Evolutionary conservation across 176 grass and related monocot species (phyloP).

Genomic region (Poa annua): DNA sequence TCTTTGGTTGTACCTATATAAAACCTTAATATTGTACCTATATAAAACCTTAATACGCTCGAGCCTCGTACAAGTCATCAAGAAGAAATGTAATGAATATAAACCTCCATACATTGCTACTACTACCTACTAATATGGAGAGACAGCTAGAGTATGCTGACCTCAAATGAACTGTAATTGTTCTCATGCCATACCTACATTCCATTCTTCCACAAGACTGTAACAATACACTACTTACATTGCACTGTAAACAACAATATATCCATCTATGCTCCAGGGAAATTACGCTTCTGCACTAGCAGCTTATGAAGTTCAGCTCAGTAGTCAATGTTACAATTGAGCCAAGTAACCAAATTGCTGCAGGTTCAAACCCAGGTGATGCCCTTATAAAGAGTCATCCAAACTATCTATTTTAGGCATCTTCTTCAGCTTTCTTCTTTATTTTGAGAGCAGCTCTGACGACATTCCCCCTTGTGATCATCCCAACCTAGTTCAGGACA

Average conservation of each 20-base stretch:
- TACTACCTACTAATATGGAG: neutral
- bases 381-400: constrained; percentile 28
- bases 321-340: constrained; percentile 30
- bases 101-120: constrained; percentile 16
- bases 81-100: neutral
- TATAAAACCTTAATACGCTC: neutral
- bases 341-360: constrained; percentile 5
- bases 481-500: constrained; percentile 49
- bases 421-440: constrained; percentile 43
- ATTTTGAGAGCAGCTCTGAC: constrained; percentile 56
- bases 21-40: neutral
- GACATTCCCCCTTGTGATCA: constrained; percentile 54
- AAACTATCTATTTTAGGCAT: constrained; percentile 17
- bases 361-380: constrained; percentile 8
- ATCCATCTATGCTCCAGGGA: constrained; percentile 21
- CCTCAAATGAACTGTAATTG: constrained; percentile 24
- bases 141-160: constrained; percentile 19
- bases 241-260: constrained; percentile 17
- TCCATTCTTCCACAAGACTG: neutral
- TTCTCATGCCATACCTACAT: constrained; percentile 3
- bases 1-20: neutral
- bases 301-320: constrained; percentile 10
- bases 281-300: neutral
- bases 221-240: constrained; percentile 31
- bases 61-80: neutral